These are phyloP conservation scores for Cyclostephanos tholiformis DNA, from an alignment of 108 stramenopile species.

Conservation along the genomic window DNA sequence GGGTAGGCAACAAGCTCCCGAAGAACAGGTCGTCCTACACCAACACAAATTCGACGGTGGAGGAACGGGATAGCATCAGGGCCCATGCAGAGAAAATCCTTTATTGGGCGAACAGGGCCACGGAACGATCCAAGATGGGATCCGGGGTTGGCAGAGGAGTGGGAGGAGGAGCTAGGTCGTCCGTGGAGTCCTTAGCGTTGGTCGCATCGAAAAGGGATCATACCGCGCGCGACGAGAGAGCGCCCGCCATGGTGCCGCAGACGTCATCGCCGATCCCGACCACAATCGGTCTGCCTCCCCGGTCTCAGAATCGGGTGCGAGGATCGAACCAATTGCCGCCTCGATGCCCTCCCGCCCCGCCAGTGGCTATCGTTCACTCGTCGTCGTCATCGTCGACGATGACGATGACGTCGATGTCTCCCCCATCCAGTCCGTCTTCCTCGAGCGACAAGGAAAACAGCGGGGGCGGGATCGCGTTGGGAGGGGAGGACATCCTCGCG, in stretches of 20 bases:
- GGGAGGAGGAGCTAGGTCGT: too few species aligned
- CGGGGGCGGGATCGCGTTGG: too few species aligned
- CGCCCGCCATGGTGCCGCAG: background rate
- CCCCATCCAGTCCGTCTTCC: slow-evolving; percentile 7
- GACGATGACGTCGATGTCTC: background rate
- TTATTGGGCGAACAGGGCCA: slow-evolving; percentile 53
- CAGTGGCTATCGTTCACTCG: background rate
- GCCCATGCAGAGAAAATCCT: slow-evolving; percentile 49
- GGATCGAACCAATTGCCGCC: slow-evolving; percentile 22
- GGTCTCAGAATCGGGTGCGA: slow-evolving; percentile 13
- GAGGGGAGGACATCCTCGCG: too few species aligned
- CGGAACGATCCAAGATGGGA: slow-evolving; percentile 24
- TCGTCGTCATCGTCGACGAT: background rate
- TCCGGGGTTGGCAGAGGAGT: too few species aligned
- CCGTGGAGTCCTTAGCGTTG: background rate
- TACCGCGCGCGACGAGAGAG: background rate
- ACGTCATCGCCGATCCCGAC: slow-evolving; percentile 15
- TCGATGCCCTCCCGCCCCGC: slow-evolving; percentile 17
- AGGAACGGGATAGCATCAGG: slow-evolving; percentile 46
- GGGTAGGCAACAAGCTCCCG: background rate
- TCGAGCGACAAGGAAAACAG: slow-evolving; percentile 41
- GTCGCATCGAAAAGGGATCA: slow-evolving; percentile 14
- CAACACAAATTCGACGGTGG: background rate
- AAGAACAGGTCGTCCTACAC: background rate
- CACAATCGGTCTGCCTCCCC: slow-evolving; percentile 36